phyloP scores from a whole-genome alignment of 179 eudicot species.

The Silene coronaria region DNA sequence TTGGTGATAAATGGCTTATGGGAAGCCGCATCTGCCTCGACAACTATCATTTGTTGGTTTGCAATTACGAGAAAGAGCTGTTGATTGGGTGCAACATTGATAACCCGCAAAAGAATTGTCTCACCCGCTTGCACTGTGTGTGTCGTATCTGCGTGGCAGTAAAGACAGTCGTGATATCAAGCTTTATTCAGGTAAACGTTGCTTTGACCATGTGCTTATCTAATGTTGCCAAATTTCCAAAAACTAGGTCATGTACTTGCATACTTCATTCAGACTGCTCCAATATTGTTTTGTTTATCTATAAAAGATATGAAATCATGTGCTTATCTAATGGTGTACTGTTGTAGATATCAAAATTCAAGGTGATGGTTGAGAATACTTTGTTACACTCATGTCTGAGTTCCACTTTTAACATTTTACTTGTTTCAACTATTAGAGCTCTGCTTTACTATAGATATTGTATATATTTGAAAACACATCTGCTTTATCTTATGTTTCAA shows the following conservation, averaged over 20 bases:
- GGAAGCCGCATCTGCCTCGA: slow-evolving; percentile 30
- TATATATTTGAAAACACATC: neutral
- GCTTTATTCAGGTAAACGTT: neutral
- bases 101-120: slow-evolving; percentile 30
- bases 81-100: neutral
- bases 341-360: neutral
- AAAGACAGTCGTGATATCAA: neutral
- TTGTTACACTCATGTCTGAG: neutral
- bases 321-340: neutral
- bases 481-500: neutral
- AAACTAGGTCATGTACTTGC: neutral
- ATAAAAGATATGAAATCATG: neutral
- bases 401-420: neutral
- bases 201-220: neutral
- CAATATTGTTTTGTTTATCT: neutral
- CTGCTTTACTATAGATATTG: neutral
- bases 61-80: neutral
- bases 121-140: slow-evolving; percentile 47
- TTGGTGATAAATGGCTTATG: neutral
- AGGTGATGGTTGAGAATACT: neutral
- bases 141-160: slow-evolving; percentile 43
- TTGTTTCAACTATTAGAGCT: neutral
- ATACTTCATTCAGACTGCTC: neutral
- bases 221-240: neutral
- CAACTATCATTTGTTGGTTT: slow-evolving; percentile 29